phyloP scores from a whole-genome alignment of 345 rosid species.

The Salix viminalis region DNA sequence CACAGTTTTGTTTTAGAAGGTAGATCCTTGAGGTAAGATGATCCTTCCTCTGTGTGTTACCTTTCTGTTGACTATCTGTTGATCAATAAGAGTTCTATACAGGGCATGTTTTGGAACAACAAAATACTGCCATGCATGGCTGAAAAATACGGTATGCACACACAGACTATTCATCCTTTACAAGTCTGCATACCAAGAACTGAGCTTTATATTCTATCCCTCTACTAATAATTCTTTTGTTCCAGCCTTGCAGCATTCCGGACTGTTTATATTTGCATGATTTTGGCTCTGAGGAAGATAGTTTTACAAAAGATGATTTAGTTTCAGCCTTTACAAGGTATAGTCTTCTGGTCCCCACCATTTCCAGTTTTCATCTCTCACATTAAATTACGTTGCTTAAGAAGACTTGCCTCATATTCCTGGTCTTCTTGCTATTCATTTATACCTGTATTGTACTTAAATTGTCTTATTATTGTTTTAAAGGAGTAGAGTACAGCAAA shows the following conservation, averaged over 20 bases:
- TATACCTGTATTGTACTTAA: background rate
- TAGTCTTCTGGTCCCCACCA: background rate
- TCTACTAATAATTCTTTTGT: constrained; percentile 6
- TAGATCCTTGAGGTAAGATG: constrained; percentile 57
- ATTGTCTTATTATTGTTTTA: background rate
- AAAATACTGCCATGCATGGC: constrained; percentile 96
- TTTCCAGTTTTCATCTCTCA: background rate
- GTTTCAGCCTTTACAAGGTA: constrained; percentile 29
- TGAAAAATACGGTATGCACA: constrained; percentile 66
- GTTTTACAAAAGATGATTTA: constrained; percentile 32
- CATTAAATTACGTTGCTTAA: background rate
- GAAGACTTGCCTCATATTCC: background rate
- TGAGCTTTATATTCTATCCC: background rate
- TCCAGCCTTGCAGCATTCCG: constrained; percentile 31
- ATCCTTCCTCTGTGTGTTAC: background rate
- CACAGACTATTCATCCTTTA: background rate
- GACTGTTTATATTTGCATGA: constrained; percentile 33
- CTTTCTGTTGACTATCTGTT: constrained; percentile 8
- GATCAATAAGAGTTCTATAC: constrained; percentile 11
- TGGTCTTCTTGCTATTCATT: background rate
- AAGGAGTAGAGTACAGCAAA: constrained; percentile 31
- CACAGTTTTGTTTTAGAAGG: constrained; percentile 87
- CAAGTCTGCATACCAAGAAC: background rate
- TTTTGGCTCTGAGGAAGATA: constrained; percentile 25
- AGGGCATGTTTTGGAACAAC: constrained; percentile 98